Percentiles rank a stretch among this genome's conserved stretches.
These are phyloP conservation scores for Colletotrichum sp. DNA, from an alignment of 2,329 filamentous ascomycete genomes.

Conservation along the genomic window DNA sequence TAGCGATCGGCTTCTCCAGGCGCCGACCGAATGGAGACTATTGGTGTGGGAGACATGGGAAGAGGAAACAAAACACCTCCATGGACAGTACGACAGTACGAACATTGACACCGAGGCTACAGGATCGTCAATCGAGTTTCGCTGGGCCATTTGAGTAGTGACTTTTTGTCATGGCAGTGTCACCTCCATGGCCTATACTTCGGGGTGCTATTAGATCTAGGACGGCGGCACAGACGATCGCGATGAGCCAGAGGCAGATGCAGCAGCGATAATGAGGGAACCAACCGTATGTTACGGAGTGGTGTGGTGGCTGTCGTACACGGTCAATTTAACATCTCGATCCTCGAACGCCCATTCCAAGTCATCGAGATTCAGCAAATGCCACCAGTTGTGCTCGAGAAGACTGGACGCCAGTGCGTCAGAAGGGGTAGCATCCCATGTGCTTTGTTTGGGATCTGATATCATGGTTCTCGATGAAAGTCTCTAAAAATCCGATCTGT, in stretches of 20 bases:
- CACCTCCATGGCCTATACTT: neutral
- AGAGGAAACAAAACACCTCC: constrained; percentile 5
- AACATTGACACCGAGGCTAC: neutral
- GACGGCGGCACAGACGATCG: constrained; percentile 5
- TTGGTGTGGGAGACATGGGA: constrained; percentile 8
- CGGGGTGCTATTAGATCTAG: neutral
- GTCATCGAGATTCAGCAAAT: constrained; percentile 21
- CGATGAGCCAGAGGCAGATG: neutral
- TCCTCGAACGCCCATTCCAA: constrained; percentile 20
- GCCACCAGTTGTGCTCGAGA: constrained; percentile 3
- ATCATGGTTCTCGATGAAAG: constrained; percentile 13
- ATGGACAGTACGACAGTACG: neutral
- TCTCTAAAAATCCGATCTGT: constrained; percentile 4
- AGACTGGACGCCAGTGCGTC: constrained; percentile 16
- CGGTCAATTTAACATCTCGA: constrained; percentile 19
- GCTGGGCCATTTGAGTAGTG: neutral
- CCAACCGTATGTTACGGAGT: constrained; percentile 16
- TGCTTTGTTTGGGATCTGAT: constrained; percentile 13
- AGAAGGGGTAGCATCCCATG: constrained; percentile 5
- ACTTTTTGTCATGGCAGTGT: neutral
- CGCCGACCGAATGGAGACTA: constrained; percentile 4
- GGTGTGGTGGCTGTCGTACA: neutral
- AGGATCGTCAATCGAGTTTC: neutral
- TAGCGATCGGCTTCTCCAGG: constrained; percentile 1
- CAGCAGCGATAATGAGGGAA: neutral